Percentiles rank a stretch among this genome's conserved stretches.
Evolutionary conservation across 768 basidiomycete genomes (phyloP).

Genomic region (Amanita subjunquillea): DNA sequence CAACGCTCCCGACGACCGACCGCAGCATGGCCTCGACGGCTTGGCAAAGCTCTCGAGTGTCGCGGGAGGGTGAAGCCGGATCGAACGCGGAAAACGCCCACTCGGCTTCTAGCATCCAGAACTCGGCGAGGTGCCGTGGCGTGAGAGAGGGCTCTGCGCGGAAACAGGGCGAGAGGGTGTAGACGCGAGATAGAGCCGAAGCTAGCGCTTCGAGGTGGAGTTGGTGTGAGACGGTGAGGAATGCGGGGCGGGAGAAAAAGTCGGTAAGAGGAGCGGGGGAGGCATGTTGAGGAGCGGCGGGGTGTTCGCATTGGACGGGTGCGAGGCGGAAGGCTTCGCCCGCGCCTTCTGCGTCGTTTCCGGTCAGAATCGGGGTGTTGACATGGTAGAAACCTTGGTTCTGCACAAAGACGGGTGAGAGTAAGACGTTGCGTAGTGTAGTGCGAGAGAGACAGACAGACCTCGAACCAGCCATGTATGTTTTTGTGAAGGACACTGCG

Average conservation of each 20-base stretch:
- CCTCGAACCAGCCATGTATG: constrained; percentile 66
- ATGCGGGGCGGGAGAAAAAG: constrained; percentile 70
- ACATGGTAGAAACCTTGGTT: constrained; percentile 66
- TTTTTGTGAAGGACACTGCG: constrained; percentile 46
- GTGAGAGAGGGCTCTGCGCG: constrained; percentile 88
- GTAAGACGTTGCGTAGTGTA: background rate
- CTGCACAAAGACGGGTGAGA: constrained; percentile 23
- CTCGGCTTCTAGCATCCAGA: constrained; percentile 99
- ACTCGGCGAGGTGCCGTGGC: constrained; percentile 88
- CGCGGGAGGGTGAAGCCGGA: background rate
- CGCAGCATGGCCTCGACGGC: constrained; percentile 27
- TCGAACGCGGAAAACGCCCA: constrained; percentile 35
- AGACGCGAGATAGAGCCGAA: constrained; percentile 69
- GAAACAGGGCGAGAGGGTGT: constrained; percentile 90
- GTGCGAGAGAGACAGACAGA: constrained; percentile 25
- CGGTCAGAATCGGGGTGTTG: constrained; percentile 83
- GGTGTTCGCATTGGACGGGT: constrained; percentile 22
- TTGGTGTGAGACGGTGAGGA: constrained; percentile 92
- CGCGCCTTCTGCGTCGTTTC: constrained; percentile 92
- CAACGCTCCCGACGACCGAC: constrained; percentile 12
- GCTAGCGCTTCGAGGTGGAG: constrained; percentile 89
- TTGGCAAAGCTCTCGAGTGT: constrained; percentile 35
- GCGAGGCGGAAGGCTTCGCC: constrained; percentile 82
- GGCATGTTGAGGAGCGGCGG: constrained; percentile 10
- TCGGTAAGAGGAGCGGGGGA: constrained; percentile 21